Conservation (phyloP, 495 filamentous ascomycete species). For the Cudoniella acicularis region DNA sequence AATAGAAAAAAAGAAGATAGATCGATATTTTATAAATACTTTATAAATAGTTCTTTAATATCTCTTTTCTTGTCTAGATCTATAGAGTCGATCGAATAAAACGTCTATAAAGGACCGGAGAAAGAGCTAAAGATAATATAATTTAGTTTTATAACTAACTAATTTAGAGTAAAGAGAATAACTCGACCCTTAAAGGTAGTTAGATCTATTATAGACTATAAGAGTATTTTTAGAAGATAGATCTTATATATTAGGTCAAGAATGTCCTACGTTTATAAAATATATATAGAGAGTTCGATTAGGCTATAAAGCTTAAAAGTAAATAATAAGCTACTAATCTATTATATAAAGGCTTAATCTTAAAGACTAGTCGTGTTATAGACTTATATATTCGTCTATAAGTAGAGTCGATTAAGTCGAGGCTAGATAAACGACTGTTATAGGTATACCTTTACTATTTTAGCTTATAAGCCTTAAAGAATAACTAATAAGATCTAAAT, state of each 20-base stretch:
- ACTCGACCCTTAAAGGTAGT: not conserved
- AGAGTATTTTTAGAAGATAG: not conserved
- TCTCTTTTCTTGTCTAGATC: not conserved
- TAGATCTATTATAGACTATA: not conserved
- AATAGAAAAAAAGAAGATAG: not conserved
- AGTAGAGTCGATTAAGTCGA: not conserved
- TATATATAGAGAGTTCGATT: not conserved
- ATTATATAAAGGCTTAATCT: not conserved
- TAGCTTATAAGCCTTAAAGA: not conserved
- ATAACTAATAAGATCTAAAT: not conserved
- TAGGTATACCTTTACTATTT: not conserved
- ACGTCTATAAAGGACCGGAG: not conserved
- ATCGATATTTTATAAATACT: not conserved
- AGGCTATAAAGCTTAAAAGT: not conserved
- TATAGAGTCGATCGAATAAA: not conserved
- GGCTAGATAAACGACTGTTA: not conserved
- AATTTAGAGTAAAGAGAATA: not conserved
- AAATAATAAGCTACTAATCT: not conserved
- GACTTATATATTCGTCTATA: not conserved
- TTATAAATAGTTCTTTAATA: not conserved
- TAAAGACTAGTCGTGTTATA: not conserved
- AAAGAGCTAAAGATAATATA: not conserved
- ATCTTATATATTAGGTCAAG: not conserved
- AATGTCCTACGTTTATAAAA: not conserved
- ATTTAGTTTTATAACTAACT: not conserved